Percentiles rank a stretch among this genome's conserved stretches.
These are phyloP conservation scores for Fomes fomentarius DNA, from an alignment of 1,284 basidiomycete species.

Conservation along the genomic window DNA sequence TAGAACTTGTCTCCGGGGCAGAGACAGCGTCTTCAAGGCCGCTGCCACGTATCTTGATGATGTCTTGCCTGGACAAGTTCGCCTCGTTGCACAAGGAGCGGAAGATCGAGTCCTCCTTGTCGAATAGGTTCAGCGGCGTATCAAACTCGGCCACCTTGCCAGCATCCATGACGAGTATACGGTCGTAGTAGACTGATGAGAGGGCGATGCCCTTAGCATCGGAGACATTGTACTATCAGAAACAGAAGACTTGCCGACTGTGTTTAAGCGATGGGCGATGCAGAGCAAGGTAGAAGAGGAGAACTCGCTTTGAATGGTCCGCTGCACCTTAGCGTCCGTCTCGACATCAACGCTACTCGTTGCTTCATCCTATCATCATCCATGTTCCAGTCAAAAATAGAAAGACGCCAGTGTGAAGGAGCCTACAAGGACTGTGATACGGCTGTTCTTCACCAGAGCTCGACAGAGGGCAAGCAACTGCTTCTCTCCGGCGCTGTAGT, in stretches of 20 bases:
- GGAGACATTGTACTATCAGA: too few species aligned
- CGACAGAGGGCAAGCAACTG: constrained; percentile 77
- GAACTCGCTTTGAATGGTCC: constrained; percentile 76
- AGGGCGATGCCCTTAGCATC: neutral
- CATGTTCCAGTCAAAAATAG: neutral
- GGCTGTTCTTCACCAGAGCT: constrained; percentile 72
- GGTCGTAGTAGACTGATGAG: constrained; percentile 67
- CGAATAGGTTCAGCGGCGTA: constrained; percentile 76
- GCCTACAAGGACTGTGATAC: constrained; percentile 68
- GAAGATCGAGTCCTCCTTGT: constrained; percentile 73
- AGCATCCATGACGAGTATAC: constrained; percentile 75
- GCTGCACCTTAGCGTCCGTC: constrained; percentile 78
- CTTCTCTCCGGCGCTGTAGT: constrained; percentile 80
- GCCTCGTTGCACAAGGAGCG: constrained; percentile 79
- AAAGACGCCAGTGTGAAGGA: constrained; percentile 10
- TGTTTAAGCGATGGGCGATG: constrained; percentile 79
- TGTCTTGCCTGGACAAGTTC: constrained; percentile 59
- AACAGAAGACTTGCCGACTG: constrained; percentile 66
- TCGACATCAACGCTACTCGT: constrained; percentile 87
- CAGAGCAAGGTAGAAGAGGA: constrained; percentile 64
- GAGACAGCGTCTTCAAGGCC: too few species aligned
- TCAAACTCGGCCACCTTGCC: constrained; percentile 78
- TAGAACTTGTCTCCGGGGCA: too few species aligned
- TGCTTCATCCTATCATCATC: constrained; percentile 61
- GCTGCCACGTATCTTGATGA: constrained; percentile 44